Evolutionary conservation across 2,329 filamentous ascomycete species (phyloP).

Genomic region (Lachnellula occidentalis): DNA sequence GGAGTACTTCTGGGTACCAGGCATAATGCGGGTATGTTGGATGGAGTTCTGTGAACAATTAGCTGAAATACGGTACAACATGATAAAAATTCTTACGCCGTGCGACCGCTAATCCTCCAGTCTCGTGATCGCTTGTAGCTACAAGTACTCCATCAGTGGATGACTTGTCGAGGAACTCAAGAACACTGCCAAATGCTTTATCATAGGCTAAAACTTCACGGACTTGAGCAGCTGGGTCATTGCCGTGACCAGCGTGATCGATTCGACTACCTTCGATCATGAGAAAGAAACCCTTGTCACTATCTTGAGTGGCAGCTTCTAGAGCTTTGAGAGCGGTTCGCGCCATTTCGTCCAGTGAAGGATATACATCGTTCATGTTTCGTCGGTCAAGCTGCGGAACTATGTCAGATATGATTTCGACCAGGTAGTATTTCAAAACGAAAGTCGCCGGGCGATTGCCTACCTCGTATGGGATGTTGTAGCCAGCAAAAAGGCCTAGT

Average conservation of each 20-base stretch:
- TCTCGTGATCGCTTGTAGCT: constrained; percentile 92
- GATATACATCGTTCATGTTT: constrained; percentile 72
- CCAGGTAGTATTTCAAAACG: background rate
- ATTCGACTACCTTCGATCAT: constrained; percentile 98
- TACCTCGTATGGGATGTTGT: constrained; percentile 82
- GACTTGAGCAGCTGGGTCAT: constrained; percentile 78
- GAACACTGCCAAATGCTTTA: constrained; percentile 71
- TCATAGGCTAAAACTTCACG: constrained; percentile 96
- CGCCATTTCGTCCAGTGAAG: constrained; percentile 88
- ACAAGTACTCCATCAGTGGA: constrained; percentile 74
- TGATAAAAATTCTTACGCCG: constrained; percentile 50
- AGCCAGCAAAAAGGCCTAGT: constrained; percentile 76
- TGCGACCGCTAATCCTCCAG: constrained; percentile 78
- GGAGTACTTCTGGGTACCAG: constrained; percentile 80
- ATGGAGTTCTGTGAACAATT: constrained; percentile 44
- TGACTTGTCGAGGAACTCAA: constrained; percentile 77
- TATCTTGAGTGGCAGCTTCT: constrained; percentile 73
- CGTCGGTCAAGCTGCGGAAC: constrained; percentile 62
- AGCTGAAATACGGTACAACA: background rate
- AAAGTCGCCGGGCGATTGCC: background rate
- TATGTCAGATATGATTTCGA: background rate
- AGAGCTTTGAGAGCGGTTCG: constrained; percentile 74
- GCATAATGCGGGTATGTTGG: constrained; percentile 59
- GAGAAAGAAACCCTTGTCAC: constrained; percentile 91
- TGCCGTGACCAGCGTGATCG: constrained; percentile 86